A percentile compares a stretch with the other conserved stretches of the same genome.
Evolutionary conservation across 306 rosid genomes (phyloP).

Genomic region (Heteromeles arbutifolia): DNA sequence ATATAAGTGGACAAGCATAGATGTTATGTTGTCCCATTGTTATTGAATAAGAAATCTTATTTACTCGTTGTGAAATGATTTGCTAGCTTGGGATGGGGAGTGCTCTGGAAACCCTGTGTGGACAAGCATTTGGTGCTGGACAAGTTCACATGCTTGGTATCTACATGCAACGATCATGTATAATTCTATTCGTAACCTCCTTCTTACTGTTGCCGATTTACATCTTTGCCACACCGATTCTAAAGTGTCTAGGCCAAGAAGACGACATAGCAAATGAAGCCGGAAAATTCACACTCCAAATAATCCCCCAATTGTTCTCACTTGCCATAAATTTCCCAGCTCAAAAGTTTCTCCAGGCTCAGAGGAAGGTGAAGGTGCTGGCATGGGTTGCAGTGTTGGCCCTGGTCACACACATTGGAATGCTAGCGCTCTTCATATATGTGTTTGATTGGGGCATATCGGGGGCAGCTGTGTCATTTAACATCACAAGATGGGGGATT

Average conservation of each 20-base stretch:
- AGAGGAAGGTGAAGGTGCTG: slow-evolving; percentile 52
- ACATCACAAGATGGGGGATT: slow-evolving; percentile 54
- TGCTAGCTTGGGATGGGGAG: slow-evolving; percentile 67
- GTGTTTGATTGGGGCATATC: slow-evolving; percentile 40
- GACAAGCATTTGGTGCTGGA: slow-evolving; percentile 86
- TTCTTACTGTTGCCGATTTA: slow-evolving; percentile 50
- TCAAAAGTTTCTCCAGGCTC: slow-evolving; percentile 74
- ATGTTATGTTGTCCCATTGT: no score
- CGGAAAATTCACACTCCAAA: slow-evolving; percentile 32
- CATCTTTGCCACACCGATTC: slow-evolving; percentile 55
- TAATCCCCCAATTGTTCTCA: slow-evolving; percentile 60
- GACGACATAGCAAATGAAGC: slow-evolving; percentile 57
- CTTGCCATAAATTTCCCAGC: slow-evolving; percentile 59
- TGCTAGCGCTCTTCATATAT: slow-evolving; percentile 51
- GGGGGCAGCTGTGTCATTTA: slow-evolving; percentile 58
- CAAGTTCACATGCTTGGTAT: slow-evolving; percentile 59
- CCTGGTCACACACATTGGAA: slow-evolving; percentile 25
- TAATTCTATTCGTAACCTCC: slow-evolving; percentile 35
- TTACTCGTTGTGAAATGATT: neutral
- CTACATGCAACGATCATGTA: slow-evolving; percentile 78
- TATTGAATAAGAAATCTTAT: neutral
- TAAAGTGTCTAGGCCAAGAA: slow-evolving; percentile 61
- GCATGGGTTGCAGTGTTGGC: slow-evolving; percentile 56
- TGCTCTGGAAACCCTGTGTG: slow-evolving; percentile 73
- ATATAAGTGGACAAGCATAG: no score